Evolutionary conservation across 176 grass and related monocot species (phyloP).

Genomic region (Poa annua): DNA sequence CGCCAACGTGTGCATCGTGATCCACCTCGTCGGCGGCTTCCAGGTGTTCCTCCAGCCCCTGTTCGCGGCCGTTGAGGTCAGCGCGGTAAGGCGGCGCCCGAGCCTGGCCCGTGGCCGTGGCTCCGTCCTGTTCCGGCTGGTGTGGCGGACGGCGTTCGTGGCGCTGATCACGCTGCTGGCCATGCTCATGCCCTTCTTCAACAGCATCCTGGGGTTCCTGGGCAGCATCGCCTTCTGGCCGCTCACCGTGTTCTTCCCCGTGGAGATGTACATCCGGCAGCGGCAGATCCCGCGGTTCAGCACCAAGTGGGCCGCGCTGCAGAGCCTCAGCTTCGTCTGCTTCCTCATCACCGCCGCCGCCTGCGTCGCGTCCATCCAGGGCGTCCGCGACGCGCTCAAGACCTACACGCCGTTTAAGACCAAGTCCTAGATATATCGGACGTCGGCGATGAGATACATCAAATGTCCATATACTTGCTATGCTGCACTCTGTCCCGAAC

Average conservation of each 20-base stretch:
- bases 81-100: slow-evolving; percentile 19
- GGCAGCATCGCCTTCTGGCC: slow-evolving; percentile 91
- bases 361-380: slow-evolving; percentile 66
- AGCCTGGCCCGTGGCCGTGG: slow-evolving; percentile 16
- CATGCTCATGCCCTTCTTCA: slow-evolving; percentile 86
- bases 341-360: slow-evolving; percentile 74
- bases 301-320: slow-evolving; percentile 57
- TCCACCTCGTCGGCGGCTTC: slow-evolving; percentile 80
- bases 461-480: not conserved
- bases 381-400: slow-evolving; percentile 64
- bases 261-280: slow-evolving; percentile 81
- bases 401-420: slow-evolving; percentile 65
- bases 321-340: slow-evolving; percentile 82
- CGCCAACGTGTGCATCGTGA: slow-evolving; percentile 75
- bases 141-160: slow-evolving; percentile 74
- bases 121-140: slow-evolving; percentile 42
- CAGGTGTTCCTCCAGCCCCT: slow-evolving; percentile 85
- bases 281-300: slow-evolving; percentile 38
- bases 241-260: slow-evolving; percentile 84
- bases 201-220: slow-evolving; percentile 77
- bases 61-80: slow-evolving; percentile 64
- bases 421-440: slow-evolving; percentile 27
- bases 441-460: not conserved
- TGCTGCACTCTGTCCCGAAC: not conserved
- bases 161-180: slow-evolving; percentile 61